Base-by-base conservation (phyloP, 768 basidiomycete species). In the Neoboletus brunneissimus region DNA sequence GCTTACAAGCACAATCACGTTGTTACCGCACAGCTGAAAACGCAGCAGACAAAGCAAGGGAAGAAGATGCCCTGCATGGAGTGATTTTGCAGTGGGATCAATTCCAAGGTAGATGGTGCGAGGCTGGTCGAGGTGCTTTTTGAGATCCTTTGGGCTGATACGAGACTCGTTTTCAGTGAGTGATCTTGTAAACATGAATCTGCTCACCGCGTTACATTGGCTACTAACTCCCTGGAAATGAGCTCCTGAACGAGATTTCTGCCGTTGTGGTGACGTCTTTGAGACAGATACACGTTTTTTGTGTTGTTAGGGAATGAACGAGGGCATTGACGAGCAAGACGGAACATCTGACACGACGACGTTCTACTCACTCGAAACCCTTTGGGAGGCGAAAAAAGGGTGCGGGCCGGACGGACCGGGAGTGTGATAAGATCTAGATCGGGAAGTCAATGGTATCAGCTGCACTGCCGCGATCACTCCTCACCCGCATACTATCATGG, bases 31-130 rank as follows among this genome's bases (percentile, higher is more conserved):
- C 38, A 91, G 65, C 45, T 88, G 88, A 69, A 98, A 96, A 67
- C 98, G 97, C 16, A 98, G 76, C 44, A 98, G 70, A 50, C 84
- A 86, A 67, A 98, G 81, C 44, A 99, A 75, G 2, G 96, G 94
- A 22, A 98, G 76, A 2, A 99, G 81, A 69, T 99, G 95, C 4
- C 97, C 97, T 52, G 94, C 89, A 70, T 99, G 97, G 18, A 99
- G 77, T 1, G 93, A 89, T 25, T 74, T 77, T 5, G 94, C 94
- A 2, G 96, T 94, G 15, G 97, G 97, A 68, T 99, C 97, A 41
- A 98, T 81, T 35, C 97, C 97, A 5, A 85, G 79, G 68, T 99
- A 99, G 18, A 92, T 80, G 0, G 82, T 82, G 61, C 81, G 84
- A 35, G 60, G 49, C 40, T 52, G 62, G 20, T 61, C 53, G 59